Evolutionary conservation across 2,329 filamentous ascomycete species (phyloP), one percentile per base, ranked within the genome.

Genomic region (Nannizzia gypsea): DNA sequence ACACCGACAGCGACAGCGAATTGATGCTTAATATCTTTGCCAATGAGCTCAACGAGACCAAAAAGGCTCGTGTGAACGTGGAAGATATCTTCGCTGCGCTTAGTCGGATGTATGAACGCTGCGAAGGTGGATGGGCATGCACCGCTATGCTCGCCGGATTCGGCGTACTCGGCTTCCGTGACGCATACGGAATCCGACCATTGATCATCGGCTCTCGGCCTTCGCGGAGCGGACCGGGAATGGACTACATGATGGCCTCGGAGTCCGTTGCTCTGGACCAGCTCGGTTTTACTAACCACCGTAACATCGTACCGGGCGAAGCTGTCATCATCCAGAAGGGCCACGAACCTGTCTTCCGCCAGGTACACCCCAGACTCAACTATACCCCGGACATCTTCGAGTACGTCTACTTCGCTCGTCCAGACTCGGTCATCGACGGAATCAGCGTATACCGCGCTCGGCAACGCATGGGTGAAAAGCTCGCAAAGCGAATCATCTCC

Each of bases 331-430:
- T 95, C 63, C 79, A 86, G 68, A 95, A 95, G 75, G 89, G 89
- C 44, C 79, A 82, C 56, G 77, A 79, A 59, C 89, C 89, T 0
- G 80, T 85, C 55, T 93, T 91, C 77, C 79, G 80, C 63, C 89
- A 95, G 72, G 84, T 96, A 13, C 82, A 85, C 44, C 74, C 81
- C 61, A 80, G 81, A 65, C 80, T 82, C 66, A 79, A 80, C 15
- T 95, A 95, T 69, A 85, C 87, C 1, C 90, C 90, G 0, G 90
- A 96, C 70, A 87, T 90, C 63, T 93, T 95, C 68, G 89, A 95
- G 73, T 90, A 85, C 64, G 87, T 95, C 61, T 96, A 96, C 76
- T 90, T 95, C 67, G 86, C 89, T 13, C 80, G 90, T 1, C 89
- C 89, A 0, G 90, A 95, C 72, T 86, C 83, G 0, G 79, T 85